Evolutionary conservation across 306 rosid genomes (phyloP).

Genomic region (Trifolium pratense): DNA sequence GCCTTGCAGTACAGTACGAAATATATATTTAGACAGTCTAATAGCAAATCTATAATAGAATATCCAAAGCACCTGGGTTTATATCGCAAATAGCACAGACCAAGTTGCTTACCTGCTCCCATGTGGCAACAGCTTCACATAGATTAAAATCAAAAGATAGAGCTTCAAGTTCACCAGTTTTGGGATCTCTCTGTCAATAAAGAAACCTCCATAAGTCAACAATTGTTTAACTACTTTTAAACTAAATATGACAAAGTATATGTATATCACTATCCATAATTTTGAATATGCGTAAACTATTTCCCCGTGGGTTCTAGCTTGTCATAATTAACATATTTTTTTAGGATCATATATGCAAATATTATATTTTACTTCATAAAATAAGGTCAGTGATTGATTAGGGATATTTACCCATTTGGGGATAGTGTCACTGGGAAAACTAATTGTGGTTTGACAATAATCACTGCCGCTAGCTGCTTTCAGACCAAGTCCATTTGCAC

Average conservation of each 20-base stretch:
- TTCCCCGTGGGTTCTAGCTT: not conserved
- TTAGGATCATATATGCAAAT: constrained; percentile 30
- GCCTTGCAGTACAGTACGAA: not conserved
- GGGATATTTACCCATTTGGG: constrained; percentile 86
- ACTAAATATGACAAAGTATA: constrained; percentile 4
- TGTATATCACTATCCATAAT: constrained; percentile 20
- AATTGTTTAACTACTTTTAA: constrained; percentile 18
- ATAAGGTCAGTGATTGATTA: constrained; percentile 9
- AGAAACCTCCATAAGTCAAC: constrained; percentile 42
- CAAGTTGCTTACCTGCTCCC: constrained; percentile 81
- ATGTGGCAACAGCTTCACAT: constrained; percentile 93
- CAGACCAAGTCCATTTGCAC: constrained; percentile 88
- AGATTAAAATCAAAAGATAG: constrained; percentile 81
- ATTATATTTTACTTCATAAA: constrained; percentile 1
- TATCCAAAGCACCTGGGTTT: constrained; percentile 24
- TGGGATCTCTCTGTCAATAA: constrained; percentile 79
- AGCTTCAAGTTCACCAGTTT: constrained; percentile 91
- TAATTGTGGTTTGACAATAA: constrained; percentile 72
- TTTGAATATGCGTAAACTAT: constrained; percentile 15
- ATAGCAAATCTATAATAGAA: constrained; percentile 24
- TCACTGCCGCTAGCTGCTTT: constrained; percentile 59
- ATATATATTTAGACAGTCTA: constrained; percentile 27
- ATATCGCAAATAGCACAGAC: constrained; percentile 19
- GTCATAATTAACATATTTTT: constrained; percentile 28
- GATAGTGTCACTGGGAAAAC: constrained; percentile 77